phyloP scores from a whole-genome alignment of 1,139 yeast species.

The Yamadazyma diddensiae region DNA sequence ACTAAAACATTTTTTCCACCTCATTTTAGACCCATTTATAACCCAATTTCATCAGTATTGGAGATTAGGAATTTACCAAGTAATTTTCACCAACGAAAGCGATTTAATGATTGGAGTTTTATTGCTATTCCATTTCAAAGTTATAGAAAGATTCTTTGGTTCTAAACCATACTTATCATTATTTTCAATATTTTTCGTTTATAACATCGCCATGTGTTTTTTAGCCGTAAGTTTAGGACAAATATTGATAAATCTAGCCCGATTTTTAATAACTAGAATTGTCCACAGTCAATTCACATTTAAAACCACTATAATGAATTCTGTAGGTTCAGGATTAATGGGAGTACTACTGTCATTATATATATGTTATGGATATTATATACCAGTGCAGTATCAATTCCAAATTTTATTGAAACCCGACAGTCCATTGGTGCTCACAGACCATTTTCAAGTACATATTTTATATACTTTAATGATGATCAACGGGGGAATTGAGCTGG shows the following conservation, averaged over 20 bases:
- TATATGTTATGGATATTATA: constrained; percentile 51
- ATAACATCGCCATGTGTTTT: constrained; percentile 33
- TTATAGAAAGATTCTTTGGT: constrained; percentile 65
- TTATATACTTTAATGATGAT: constrained; percentile 50
- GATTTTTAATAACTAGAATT: constrained; percentile 20
- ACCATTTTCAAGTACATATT: constrained; percentile 56
- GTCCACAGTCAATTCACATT: constrained; percentile 17
- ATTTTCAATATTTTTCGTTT: constrained; percentile 29
- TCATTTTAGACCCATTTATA: constrained; percentile 60
- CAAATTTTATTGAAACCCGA: constrained; percentile 36
- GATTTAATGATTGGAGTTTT: constrained; percentile 55
- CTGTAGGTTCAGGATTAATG: constrained; percentile 57
- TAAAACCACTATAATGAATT: constrained; percentile 32
- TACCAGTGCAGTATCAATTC: constrained; percentile 63
- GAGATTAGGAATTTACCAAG: constrained; percentile 57
- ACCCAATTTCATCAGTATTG: constrained; percentile 64
- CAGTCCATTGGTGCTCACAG: constrained; percentile 36
- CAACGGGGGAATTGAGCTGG: constrained; percentile 51
- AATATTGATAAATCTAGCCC: constrained; percentile 27
- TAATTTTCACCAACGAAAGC: constrained; percentile 61
- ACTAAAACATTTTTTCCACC: constrained; percentile 50
- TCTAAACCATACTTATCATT: constrained; percentile 52
- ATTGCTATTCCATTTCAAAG: constrained; percentile 57
- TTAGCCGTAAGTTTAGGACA: constrained; percentile 39
- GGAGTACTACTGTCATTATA: constrained; percentile 59